Evolutionary conservation across 352 stramenopile genomes (phyloP), one percentile per base, ranked within the genome.

Genomic region (Pythium insidiosum): DNA sequence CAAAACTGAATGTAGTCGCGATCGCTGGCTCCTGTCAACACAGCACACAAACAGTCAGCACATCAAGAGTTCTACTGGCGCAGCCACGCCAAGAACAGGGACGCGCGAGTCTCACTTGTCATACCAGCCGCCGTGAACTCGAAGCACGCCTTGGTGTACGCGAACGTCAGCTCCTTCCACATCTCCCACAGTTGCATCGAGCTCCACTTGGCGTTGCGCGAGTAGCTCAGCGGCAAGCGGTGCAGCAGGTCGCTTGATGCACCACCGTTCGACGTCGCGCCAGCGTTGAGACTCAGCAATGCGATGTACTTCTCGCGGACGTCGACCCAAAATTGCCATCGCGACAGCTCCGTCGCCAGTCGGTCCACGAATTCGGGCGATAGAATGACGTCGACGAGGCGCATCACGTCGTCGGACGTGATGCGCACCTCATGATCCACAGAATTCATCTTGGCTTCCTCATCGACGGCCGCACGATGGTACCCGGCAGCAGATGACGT

Each of bases 111-210:
- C 72, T 84, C 69, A 87, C 67, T 87, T 65, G 74, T 70, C 76
- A 80, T 86, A 88, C 76, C 76, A 82, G 73, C 73, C 68, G 71
- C 58, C 47, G 73, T 88, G 50, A 88, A 88, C 47, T 83, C 71
- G 45, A 86, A 88, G 34, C 76, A 88, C 29, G 76, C 81, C 56
- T 88, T 88, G 3, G 76, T 86, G 53, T 88, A 86, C 23, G 73
- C 76, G 48, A 86, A 86, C 34, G 73, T 82, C 16, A 86, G 55
- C 42, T 88, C 76, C 42, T 88, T 88, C 73, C 76, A 88, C 35
- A 88, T 86, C 46, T 85, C 76, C 76, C 76, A 88, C 2, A 88
- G 60, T 47, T 88, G 76, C 73, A 86, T 84, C 37, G 63, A 82
- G 49, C 71, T 86, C 76, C 76, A 88, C 59, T 88, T 55, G 43